Base-by-base conservation (phyloP, 495 filamentous ascomycete species). In the Penicillium angulare region DNA sequence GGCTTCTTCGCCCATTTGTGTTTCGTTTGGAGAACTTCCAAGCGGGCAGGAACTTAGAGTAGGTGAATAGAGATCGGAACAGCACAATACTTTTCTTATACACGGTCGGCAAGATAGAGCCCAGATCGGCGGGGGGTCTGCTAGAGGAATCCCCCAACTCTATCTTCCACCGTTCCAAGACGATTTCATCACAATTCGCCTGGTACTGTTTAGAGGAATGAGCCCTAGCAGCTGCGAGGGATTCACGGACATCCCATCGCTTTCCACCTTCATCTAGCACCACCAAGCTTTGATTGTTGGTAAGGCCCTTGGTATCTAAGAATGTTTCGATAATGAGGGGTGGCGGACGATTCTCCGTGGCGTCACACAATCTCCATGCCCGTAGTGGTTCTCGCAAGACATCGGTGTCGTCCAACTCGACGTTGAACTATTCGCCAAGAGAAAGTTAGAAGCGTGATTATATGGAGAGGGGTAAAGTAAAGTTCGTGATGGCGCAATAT, bases 51-150 rank as follows among this genome's bases (percentile, higher is more conserved):
- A 96, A 79, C 56, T 87, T 88, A 21, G 88, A 81, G 44, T 86
- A 87, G 12, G 89, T 79, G 67, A 90, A 97, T n/a, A 98, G 78
- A 7, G 90, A 91, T 50, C 95, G 81, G 69, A 97, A 97, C 53
- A 97, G 80, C 47, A 97, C 86, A 52, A 98, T 93, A 58, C 84
- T 86, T 71, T 92, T 90, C 74, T 97, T 98, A 76, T 98, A 98
- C 50, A 93, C 84, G 18, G 89, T 92, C 4, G 93, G 90, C 40
- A 97, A 73, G 16, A 81, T 80, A 24, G 82, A 76, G 27, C 78
- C 82, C 56, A 90, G 80, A 55, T 93, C 88, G 26, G 60, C 56
- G 13, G 83, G 77, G 22, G 76, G 65, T 33, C 72, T 63, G 41
- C 76, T 75, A n/a, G 75, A 66, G 13, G 78, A 66, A 53, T 85